A percentile compares a stretch with the other conserved stretches of the same genome.
Evolutionary conservation across 192 early-diverging fungal genomes (phyloP).

Genomic region (Dissophora globulifera): DNA sequence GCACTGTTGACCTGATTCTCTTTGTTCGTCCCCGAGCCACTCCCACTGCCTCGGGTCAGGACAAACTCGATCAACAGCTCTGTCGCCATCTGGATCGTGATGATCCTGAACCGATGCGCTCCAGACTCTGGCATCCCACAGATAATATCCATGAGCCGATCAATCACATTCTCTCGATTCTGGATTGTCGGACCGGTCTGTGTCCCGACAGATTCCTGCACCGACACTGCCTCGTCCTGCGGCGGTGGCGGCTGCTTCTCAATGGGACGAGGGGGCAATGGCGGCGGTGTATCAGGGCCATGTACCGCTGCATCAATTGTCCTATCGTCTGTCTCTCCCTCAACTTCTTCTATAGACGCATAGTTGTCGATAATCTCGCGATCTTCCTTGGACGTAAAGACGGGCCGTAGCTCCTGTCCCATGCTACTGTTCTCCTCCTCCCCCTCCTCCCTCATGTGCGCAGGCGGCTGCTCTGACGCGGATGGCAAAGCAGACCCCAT

Average conservation of each 20-base stretch:
- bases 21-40: background rate
- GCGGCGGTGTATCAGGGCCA: constrained; percentile 12
- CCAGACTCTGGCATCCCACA: constrained; percentile 37
- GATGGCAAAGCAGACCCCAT: constrained; percentile 13
- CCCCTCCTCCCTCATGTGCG: background rate
- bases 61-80: constrained; percentile 56
- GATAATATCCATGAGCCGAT: constrained; percentile 32
- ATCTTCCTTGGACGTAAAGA: constrained; percentile 19
- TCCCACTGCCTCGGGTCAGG: constrained; percentile 40
- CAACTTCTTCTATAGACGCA: constrained; percentile 24
- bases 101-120: constrained; percentile 35
- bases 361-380: constrained; percentile 8
- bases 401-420: constrained; percentile 24
- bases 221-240: constrained; percentile 13
- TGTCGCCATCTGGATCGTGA: constrained; percentile 50
- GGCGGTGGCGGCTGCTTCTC: background rate
- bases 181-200: constrained; percentile 19
- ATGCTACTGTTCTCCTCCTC: background rate
- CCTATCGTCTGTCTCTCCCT: background rate
- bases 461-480: background rate
- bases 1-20: constrained; percentile 7
- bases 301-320: background rate
- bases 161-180: constrained; percentile 29
- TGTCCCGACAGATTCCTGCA: constrained; percentile 7
- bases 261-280: constrained; percentile 22